Percentiles rank a stretch among this genome's conserved stretches.
These are phyloP conservation scores for Myriosclerotinia curreyana DNA, from an alignment of 2,329 filamentous ascomycete genomes.

Conservation along the genomic window DNA sequence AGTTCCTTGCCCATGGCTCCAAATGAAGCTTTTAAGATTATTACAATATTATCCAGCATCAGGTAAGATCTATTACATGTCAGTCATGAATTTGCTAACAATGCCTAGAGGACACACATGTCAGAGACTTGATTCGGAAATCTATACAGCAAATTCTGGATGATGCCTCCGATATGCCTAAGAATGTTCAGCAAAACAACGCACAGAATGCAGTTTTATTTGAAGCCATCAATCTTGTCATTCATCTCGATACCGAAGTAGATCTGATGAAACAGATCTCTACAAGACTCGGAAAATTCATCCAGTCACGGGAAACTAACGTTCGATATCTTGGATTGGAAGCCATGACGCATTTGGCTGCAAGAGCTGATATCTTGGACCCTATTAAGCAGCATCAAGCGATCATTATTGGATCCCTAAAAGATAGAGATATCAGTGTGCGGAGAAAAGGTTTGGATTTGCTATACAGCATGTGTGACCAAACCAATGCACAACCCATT, in stretches of 20 bases:
- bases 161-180: slow-evolving; percentile 85
- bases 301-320: slow-evolving; percentile 94
- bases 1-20: slow-evolving; percentile 98
- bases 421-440: slow-evolving; percentile 95
- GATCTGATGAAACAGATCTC: slow-evolving; percentile 96
- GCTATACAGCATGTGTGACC: slow-evolving; percentile 99
- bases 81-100: slow-evolving; percentile 23
- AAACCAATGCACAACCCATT: slow-evolving; percentile 88
- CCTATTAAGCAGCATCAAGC: slow-evolving; percentile 98
- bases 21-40: slow-evolving; percentile 87
- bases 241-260: slow-evolving; percentile 93
- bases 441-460: slow-evolving; percentile 92
- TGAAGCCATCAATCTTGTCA: slow-evolving; percentile 97
- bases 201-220: slow-evolving; percentile 97
- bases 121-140: slow-evolving; percentile 87
- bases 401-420: slow-evolving; percentile 89
- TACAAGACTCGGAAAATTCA: slow-evolving; percentile 85
- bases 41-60: slow-evolving; percentile 96
- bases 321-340: slow-evolving; percentile 94
- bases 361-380: slow-evolving; percentile 87
- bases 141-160: slow-evolving; percentile 90
- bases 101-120: slow-evolving; percentile 76
- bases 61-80: slow-evolving; percentile 50
- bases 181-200: slow-evolving; percentile 99
- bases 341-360: slow-evolving; percentile 96